Evolutionary conservation across 176 grass and related monocot genomes (phyloP).

Genomic region (Bromus sterilis): DNA sequence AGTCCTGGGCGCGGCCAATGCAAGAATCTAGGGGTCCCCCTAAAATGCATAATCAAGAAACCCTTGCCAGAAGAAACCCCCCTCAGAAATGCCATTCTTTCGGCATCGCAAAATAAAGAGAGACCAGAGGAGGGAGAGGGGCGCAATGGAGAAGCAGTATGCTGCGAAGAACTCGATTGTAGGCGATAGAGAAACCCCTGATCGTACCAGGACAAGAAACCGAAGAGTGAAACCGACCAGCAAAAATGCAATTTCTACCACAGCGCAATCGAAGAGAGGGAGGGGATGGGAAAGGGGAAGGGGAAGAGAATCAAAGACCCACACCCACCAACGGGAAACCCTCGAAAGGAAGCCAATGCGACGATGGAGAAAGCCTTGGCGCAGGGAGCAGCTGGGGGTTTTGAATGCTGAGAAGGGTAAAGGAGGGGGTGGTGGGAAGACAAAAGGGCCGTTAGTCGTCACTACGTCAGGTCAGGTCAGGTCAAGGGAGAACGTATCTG

Average conservation of each 20-base stretch:
- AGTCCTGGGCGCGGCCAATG: no score
- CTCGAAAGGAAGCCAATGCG: not conserved
- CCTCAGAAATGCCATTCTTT: not conserved
- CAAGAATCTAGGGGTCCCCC: no score
- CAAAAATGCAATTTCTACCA: not conserved
- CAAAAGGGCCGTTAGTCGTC: not conserved
- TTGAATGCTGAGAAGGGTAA: not conserved
- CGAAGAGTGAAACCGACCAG: not conserved
- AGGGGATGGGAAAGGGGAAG: not conserved
- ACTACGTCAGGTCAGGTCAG: not conserved
- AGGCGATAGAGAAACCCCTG: not conserved
- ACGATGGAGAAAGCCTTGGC: not conserved
- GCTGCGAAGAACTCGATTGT: not conserved
- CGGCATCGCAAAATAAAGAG: not conserved
- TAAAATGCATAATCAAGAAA: not conserved
- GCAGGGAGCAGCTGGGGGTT: not conserved
- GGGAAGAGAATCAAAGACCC: not conserved
- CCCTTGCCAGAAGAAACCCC: not conserved
- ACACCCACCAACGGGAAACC: not conserved
- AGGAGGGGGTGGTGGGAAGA: not conserved
- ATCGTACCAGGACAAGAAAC: not conserved
- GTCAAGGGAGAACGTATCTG: no score
- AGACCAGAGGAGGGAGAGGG: not conserved
- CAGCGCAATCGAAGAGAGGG: not conserved
- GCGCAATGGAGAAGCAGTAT: not conserved